Evolutionary conservation across 2,329 filamentous ascomycete genomes (phyloP).

Genomic region (Fusarium verticillioides): DNA sequence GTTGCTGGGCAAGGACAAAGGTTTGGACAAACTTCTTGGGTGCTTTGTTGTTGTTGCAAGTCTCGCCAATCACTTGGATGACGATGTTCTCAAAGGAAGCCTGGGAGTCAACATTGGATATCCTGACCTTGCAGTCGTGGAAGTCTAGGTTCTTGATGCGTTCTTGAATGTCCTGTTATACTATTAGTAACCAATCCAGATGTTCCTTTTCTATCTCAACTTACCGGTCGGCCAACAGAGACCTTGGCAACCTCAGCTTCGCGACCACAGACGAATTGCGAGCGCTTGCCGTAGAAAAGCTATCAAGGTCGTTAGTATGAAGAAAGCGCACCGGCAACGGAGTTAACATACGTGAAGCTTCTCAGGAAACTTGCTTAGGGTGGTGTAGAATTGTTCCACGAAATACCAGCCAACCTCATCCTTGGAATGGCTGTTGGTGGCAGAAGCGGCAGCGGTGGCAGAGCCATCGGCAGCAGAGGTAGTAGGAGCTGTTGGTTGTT

Average conservation of each 20-base stretch:
- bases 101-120: constrained; percentile 97
- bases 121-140: constrained; percentile 97
- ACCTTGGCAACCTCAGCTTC: constrained; percentile 91
- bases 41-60: constrained; percentile 90
- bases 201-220: constrained; percentile 2
- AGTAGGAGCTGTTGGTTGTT: constrained; percentile 51
- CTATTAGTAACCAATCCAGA: constrained; percentile 17
- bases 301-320: constrained; percentile 45
- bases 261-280: constrained; percentile 91
- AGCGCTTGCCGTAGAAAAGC: constrained; percentile 97
- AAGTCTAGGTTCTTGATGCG: constrained; percentile 93
- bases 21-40: constrained; percentile 98
- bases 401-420: constrained; percentile 99
- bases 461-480: constrained; percentile 47
- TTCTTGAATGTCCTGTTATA: constrained; percentile 84
- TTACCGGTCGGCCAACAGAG: constrained; percentile 85
- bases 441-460: constrained; percentile 45
- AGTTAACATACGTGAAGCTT: constrained; percentile 78
- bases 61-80: constrained; percentile 97
- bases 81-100: constrained; percentile 93
- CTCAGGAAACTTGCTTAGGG: constrained; percentile 91
- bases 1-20: constrained; percentile 95
- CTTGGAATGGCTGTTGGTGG: constrained; percentile 71
- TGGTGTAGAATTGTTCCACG: constrained; percentile 99
- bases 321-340: background rate